phyloP scores from a whole-genome alignment of 2,329 filamentous ascomycete species.

The Trichoderma asperellum region DNA sequence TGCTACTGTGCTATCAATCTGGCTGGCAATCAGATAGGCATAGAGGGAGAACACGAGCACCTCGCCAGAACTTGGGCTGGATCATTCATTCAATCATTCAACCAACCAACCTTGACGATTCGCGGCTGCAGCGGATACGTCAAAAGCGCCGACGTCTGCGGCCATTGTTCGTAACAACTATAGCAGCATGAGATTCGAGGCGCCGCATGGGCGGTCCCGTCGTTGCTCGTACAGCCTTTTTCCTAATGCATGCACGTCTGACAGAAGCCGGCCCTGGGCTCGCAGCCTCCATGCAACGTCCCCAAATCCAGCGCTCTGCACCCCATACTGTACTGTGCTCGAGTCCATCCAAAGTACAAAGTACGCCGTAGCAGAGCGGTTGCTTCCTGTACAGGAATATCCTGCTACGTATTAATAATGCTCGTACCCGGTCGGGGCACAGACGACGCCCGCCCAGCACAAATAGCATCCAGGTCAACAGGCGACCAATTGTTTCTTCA shows the following conservation, averaged over 20 bases:
- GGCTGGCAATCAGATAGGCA: background rate
- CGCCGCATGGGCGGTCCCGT: background rate
- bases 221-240: constrained; percentile 11
- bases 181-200: background rate
- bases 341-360: background rate
- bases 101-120: background rate
- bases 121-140: constrained; percentile 20
- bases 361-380: background rate
- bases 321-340: constrained; percentile 5
- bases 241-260: constrained; percentile 26
- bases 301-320: constrained; percentile 5
- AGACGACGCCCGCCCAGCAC: background rate
- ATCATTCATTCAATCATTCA: background rate
- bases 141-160: constrained; percentile 6
- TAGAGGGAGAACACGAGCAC: background rate
- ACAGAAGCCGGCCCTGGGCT: constrained; percentile 20
- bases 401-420: background rate
- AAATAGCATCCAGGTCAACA: background rate
- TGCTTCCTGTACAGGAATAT: background rate
- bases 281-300: constrained; percentile 27
- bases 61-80: background rate
- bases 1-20: background rate
- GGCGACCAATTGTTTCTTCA: constrained; percentile 1
- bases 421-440: background rate
- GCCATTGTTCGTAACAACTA: background rate